These are phyloP conservation scores for Rhodotorula sp. DNA, from an alignment of 1,284 basidiomycete genomes.

Conservation along the genomic window DNA sequence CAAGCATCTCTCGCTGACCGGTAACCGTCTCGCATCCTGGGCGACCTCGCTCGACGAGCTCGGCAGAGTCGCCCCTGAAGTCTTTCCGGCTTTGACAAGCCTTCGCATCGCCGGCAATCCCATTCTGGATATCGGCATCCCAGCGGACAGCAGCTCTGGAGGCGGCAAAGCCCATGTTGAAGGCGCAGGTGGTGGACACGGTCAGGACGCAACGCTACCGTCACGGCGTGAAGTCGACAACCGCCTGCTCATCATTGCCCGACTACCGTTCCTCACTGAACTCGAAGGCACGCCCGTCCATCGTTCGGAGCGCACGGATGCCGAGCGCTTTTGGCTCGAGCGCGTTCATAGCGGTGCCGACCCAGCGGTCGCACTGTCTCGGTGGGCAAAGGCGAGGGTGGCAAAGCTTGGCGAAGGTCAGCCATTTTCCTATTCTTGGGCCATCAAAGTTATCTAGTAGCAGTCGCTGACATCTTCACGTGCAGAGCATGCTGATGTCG, in stretches of 20 bases:
- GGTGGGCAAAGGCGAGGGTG: slow-evolving; percentile 55
- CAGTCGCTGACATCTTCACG: not conserved
- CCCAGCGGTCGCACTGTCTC: not conserved
- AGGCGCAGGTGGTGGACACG: not conserved
- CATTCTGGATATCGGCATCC: slow-evolving; percentile 51
- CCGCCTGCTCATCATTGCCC: slow-evolving; percentile 13
- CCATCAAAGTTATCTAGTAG: not conserved
- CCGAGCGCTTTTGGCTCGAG: slow-evolving; percentile 80
- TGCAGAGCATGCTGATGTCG: not conserved
- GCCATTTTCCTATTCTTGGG: slow-evolving; percentile 38
- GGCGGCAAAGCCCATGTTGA: too few species aligned
- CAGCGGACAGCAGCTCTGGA: slow-evolving; percentile 44
- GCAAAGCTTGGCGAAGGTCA: slow-evolving; percentile 62
- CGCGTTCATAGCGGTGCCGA: slow-evolving; percentile 50
- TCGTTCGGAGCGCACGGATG: slow-evolving; percentile 71
- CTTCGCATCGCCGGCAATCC: slow-evolving; percentile 65
- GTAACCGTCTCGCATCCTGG: slow-evolving; percentile 66
- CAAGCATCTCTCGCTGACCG: slow-evolving; percentile 64
- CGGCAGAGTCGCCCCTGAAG: slow-evolving; percentile 60
- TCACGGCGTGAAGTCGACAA: not conserved
- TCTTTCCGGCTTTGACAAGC: slow-evolving; percentile 54
- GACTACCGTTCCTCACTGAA: slow-evolving; percentile 5
- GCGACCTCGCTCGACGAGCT: slow-evolving; percentile 64
- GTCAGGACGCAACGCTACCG: not conserved
- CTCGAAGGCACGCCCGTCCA: slow-evolving; percentile 72